Evolutionary conservation across 2,329 filamentous ascomycete genomes (phyloP), one percentile per base, ranked within the genome.

Genomic region (Knoxdaviesia proteae): DNA sequence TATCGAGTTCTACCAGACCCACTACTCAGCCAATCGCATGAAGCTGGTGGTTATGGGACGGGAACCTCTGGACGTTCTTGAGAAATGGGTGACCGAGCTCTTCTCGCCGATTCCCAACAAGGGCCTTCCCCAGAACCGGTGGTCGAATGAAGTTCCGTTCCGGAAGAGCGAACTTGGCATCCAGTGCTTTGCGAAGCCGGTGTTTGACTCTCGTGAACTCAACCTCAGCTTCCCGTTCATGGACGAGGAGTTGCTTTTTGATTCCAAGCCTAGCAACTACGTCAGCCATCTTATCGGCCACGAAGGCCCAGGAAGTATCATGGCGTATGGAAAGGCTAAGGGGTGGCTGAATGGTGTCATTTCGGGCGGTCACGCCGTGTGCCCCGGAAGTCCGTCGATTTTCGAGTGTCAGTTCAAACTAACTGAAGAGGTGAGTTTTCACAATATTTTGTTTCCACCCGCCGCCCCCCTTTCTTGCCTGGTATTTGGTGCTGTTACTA

Each of bases 1-100:
- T 55, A 92, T 94, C 49, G 79, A 86, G 48, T 94, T 94, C 54
- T 84, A 94, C 56, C 73, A 77, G 48, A 80, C 77, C 53, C 79
- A 93, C 54, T 94, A 94, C 60, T 94, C 87, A 1, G 83, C 87
- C 45, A 94, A 94, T 54, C 71, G 77, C 36, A 94, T 94, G 83
- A 94, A 93, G 65, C 65, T 94, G 41, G 84, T 87, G 35, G 76
- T 94, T 5, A 61, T 94, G 29, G 87, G 87, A 1, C 72, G 80
- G 41, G 87, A 94, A 57, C 67, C 75, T 5, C 65, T 94, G 45
- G 84, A 94, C 51, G 73, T 84, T 11, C 64, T 94, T 44, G 80
- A 94, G 58, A 64, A 70, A 43, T 94, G 86, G 87, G 81, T 83
- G 1, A 69, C 74, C 3, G 82, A 94, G 51, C 65, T 93, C 46